Percentiles rank a stretch among this genome's conserved stretches.
phyloP scores from a whole-genome alignment of 139 green algal species.

The Micractinium sp. region DNA sequence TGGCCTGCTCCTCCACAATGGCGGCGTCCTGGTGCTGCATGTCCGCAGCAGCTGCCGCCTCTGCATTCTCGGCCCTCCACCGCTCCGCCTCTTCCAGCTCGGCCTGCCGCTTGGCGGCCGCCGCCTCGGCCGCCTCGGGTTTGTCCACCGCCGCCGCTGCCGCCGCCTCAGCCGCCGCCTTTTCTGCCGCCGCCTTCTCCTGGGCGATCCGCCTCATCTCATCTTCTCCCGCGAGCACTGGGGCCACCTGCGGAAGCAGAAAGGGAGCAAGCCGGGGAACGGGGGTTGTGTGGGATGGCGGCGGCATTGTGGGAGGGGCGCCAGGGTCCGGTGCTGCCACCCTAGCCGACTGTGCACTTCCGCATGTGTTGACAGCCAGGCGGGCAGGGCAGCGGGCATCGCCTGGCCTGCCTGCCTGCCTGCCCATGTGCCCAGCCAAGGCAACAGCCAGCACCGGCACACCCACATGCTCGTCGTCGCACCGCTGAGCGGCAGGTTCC shows the following conservation, averaged over 20 bases:
- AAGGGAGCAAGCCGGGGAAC: background rate
- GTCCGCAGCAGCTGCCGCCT: background rate
- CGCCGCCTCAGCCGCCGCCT: background rate
- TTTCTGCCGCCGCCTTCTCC: background rate
- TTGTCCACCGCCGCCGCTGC: background rate
- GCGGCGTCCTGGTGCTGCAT: conserved; percentile 20
- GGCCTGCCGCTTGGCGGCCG: background rate
- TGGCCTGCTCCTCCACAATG: background rate
- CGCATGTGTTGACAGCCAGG: background rate
- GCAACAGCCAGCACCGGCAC: too few species aligned
- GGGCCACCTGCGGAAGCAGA: background rate
- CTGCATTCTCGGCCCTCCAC: conserved; percentile 8
- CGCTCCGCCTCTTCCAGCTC: conserved; percentile 5
- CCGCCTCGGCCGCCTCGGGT: background rate
- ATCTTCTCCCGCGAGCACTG: background rate
- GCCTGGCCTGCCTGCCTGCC: too few species aligned
- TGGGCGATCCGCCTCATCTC: background rate
- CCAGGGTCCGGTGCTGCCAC: too few species aligned
- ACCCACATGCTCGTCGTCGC: too few species aligned
- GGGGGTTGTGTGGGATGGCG: too few species aligned
- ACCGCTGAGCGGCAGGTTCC: too few species aligned
- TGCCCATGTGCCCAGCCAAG: background rate
- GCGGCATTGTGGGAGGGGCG: too few species aligned
- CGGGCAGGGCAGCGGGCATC: too few species aligned
- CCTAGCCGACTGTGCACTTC: too few species aligned